A percentile compares a stretch with the other conserved stretches of the same genome.
These are phyloP conservation scores for Russula griseocarnosa DNA, from an alignment of 768 basidiomycete genomes.

Conservation along the genomic window DNA sequence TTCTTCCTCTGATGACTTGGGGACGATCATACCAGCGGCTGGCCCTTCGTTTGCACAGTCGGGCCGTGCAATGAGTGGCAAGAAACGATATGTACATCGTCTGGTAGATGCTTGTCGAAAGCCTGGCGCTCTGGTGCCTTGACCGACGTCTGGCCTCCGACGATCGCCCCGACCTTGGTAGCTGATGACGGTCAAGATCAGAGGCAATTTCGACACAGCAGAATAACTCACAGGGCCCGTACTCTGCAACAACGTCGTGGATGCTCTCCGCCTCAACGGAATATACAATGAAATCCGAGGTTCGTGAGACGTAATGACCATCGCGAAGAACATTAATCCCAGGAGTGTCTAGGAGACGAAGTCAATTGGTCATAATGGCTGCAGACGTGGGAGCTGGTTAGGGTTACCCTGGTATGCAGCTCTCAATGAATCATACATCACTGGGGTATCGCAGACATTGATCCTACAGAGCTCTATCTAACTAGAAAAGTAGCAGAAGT, in stretches of 20 bases:
- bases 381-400: background rate
- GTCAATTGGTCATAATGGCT: background rate
- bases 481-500: background rate
- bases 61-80: constrained; percentile 96
- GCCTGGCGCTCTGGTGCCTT: constrained; percentile 91
- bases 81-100: constrained; percentile 85
- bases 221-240: constrained; percentile 76
- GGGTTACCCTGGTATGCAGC: constrained; percentile 54
- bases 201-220: background rate
- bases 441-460: constrained; percentile 81
- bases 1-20: background rate
- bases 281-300: constrained; percentile 92
- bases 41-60: constrained; percentile 78
- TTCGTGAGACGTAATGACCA: constrained; percentile 83
- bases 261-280: constrained; percentile 92
- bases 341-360: constrained; percentile 43
- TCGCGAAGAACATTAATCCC: constrained; percentile 65
- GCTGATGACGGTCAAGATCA: constrained; percentile 43
- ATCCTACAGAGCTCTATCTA: constrained; percentile 50
- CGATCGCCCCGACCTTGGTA: constrained; percentile 87
- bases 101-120: constrained; percentile 83
- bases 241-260: constrained; percentile 75
- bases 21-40: constrained; percentile 68
- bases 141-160: constrained; percentile 94
- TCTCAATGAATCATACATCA: constrained; percentile 61